These are phyloP conservation scores for Trichoderma atrobrunneum DNA, from an alignment of 2,329 filamentous ascomycete genomes.

Conservation along the genomic window DNA sequence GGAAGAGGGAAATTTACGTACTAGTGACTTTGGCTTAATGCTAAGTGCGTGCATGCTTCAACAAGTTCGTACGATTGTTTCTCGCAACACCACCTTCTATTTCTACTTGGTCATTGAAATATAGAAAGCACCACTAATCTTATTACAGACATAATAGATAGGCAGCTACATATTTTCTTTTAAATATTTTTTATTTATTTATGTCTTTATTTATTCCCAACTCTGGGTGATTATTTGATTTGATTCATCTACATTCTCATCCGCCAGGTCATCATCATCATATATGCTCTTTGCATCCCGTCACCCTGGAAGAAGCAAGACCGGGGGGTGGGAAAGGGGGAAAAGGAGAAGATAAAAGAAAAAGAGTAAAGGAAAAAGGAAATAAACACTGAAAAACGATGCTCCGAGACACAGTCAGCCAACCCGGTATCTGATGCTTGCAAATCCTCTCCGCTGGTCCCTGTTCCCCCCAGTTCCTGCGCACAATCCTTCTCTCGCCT, in stretches of 20 bases:
- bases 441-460: background rate
- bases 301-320: background rate
- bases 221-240: background rate
- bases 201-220: background rate
- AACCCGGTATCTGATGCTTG: background rate
- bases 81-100: background rate
- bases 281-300: background rate
- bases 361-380: background rate
- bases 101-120: background rate
- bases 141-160: background rate
- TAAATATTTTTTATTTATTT: background rate
- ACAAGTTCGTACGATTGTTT: background rate
- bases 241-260: background rate
- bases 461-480: background rate
- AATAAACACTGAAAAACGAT: background rate
- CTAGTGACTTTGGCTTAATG: too few species aligned
- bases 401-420: background rate
- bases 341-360: background rate
- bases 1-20: background rate
- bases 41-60: background rate
- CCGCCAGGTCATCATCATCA: background rate
- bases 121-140: background rate
- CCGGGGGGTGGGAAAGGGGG: background rate
- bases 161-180: background rate
- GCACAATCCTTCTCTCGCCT: background rate